Conservation (phyloP, 164 flowering plant genomes). For the Santalum album region DNA sequence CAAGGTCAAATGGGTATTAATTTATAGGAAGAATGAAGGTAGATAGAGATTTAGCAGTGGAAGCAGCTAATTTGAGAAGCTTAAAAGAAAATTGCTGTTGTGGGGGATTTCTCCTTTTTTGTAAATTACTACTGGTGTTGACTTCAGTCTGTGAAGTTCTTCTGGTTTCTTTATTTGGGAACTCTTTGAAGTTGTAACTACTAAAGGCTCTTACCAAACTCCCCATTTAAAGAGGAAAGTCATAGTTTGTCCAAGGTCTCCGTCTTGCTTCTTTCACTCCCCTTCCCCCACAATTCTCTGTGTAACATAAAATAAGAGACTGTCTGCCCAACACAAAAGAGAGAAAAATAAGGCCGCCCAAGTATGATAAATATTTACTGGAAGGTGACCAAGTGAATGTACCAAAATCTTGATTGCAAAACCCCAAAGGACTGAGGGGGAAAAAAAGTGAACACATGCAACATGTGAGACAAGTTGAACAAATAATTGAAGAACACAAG, state of each 20-base stretch:
- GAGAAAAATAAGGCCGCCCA: no score
- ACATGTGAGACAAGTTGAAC: no score
- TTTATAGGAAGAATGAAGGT: conserved; percentile 8
- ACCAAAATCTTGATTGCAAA: no score
- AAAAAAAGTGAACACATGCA: no score
- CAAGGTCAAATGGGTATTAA: conserved; percentile 34
- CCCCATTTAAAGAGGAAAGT: conserved; percentile 1
- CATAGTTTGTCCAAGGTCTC: not conserved
- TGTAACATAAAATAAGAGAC: not conserved
- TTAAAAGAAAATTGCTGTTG: conserved; percentile 11
- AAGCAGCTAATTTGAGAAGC: conserved; percentile 22
- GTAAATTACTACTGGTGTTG: conserved; percentile 36
- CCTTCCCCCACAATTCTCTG: not conserved
- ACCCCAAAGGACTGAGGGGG: no score
- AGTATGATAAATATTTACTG: no score
- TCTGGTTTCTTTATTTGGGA: conserved; percentile 14
- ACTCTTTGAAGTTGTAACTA: conserved; percentile 17
- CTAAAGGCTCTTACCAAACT: conserved; percentile 13
- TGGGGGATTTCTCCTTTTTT: conserved; percentile 17
- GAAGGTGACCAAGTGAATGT: no score
- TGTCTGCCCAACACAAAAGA: no score
- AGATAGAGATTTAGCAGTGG: conserved; percentile 20
- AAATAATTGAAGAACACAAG: no score
- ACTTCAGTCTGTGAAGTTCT: conserved; percentile 30
- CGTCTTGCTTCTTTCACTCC: not conserved